Evolutionary conservation across 345 rosid genomes (phyloP), one percentile per base, ranked within the genome.

Genomic region (Aquilaria sinensis): DNA sequence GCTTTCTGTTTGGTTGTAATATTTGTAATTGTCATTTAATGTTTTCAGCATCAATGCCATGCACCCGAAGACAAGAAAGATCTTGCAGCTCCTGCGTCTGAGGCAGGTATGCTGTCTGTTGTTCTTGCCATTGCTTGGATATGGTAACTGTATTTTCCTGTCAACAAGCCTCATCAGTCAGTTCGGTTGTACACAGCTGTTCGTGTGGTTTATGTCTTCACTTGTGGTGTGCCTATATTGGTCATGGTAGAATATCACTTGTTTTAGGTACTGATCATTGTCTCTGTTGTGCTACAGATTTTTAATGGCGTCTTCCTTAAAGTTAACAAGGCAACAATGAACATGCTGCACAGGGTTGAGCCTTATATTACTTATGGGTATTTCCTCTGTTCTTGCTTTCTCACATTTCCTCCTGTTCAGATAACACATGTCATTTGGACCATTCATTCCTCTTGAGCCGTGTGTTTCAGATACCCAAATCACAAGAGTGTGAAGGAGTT

Each of bases 361-460:
- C 98, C 96, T 9, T 92, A 80, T 48, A 94, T 92, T 30, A 88
- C 98, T 2, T 92, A 77, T 13, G 96, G 96, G 98, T 92, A 81
- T 4, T 60, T 15, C 3, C 30, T 16, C 15, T 15, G 34, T 46
- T 48, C 11, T 60, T 31, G 23, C n/a, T 30, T 9, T 2, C 29
- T 2, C 15, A 4, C 30, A 16, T n/a, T 12, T 4, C 59, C 31
- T 3, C 3, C 3, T 31, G 16, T 32, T 29, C 13, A 10, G 6
- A 41, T 59, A 45, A 13, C 41, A n/a, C 6, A 12, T 60, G 6
- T 15, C 10, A 37, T 34, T 33, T 16, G 10, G 11, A 10, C 11
- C 14, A 33, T 47, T 15, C 16, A 56, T 9, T 29, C 1, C 32
- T 6, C 53, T 9, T 37, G 14, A 51, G 53, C 1, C 23, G n/a